A percentile compares a stretch with the other conserved stretches of the same genome.
Conservation (phyloP, 208 protist species). For the Acanthamoeba royreba region DNA sequence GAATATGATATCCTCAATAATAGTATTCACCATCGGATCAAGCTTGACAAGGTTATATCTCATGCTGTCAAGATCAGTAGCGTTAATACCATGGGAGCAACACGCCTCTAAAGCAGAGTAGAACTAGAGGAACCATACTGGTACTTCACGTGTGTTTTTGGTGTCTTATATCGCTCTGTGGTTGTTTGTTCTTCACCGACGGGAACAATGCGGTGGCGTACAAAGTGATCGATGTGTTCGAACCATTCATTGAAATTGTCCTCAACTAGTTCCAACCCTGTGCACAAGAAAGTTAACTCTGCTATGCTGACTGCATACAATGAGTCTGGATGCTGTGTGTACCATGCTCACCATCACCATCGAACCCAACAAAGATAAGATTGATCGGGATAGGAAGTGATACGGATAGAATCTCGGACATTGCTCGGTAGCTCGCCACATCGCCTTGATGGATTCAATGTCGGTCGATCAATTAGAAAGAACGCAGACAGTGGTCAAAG, state of each 20-base stretch:
- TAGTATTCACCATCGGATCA: background rate
- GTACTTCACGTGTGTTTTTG: conserved; percentile 3
- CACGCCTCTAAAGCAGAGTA: background rate
- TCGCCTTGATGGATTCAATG: background rate
- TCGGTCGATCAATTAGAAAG: background rate
- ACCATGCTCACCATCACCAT: conserved; percentile 20
- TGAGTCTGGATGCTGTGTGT: background rate
- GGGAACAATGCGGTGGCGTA: conserved; percentile 12
- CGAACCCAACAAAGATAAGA: conserved; percentile 14
- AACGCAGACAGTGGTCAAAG: background rate
- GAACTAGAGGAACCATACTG: background rate
- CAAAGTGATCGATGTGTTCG: conserved; percentile 37
- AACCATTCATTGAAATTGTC: conserved; percentile 33
- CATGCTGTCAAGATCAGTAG: background rate
- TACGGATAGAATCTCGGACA: background rate
- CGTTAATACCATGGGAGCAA: background rate
- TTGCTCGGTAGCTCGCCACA: background rate
- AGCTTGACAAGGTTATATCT: background rate
- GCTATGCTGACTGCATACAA: background rate
- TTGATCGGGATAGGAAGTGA: background rate
- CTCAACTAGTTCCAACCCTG: background rate
- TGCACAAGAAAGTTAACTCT: background rate
- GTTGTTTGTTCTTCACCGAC: conserved; percentile 38
- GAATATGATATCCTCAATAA: background rate
- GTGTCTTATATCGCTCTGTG: background rate